Evolutionary conservation across 2,329 filamentous ascomycete genomes (phyloP), one percentile per base, ranked within the genome.

Genomic region (Rugonectria rugulosa): DNA sequence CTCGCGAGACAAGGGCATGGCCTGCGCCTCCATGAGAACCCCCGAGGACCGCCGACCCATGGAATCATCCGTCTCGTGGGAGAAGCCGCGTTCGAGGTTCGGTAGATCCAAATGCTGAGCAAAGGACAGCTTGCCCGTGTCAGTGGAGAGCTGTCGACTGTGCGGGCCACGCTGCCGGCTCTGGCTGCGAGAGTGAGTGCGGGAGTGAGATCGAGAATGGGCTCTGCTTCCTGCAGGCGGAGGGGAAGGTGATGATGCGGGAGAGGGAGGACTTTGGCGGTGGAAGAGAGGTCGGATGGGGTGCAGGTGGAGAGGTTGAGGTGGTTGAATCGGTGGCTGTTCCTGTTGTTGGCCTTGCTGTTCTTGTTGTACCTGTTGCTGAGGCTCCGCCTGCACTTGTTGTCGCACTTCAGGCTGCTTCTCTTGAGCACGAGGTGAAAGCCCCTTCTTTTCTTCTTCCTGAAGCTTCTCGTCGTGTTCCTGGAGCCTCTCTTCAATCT

Each of bases 21-120:
- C 78, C 66, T 83, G 75, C 4, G 81, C 82, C 17, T 76, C 79
- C 43, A 77, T 73, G 23, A 77, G 59, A 14, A 70, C 70, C 29
- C 73, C 70, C 9, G 72, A 73, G 15, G 67, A 66, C 11, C 68
- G 65, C 12, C 67, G 61, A 44, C 69, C 63, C 27, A 43, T 36
- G 19, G 70, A 71, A 17, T 63, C 65, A 20, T 71, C 68, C 1
- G 72, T 70, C 6, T 65, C 68, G 53, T 72, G 61, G 12, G 68
- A 69, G 50, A 68, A 62, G 45, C 42, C 54, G 27, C 48, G 60
- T 3, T 68, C 65, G 3, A 67, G 40, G 3, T 63, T 43, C 2
- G 50, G 32, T n/a, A 68, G 43, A 14, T 68, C 65, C 5, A 60
- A 52, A 14, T 64, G 61, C 41, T 60, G 59, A 9, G 65, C 38